Base-by-base conservation (phyloP, 495 filamentous ascomycete species). In the Aspergillus steynii region DNA sequence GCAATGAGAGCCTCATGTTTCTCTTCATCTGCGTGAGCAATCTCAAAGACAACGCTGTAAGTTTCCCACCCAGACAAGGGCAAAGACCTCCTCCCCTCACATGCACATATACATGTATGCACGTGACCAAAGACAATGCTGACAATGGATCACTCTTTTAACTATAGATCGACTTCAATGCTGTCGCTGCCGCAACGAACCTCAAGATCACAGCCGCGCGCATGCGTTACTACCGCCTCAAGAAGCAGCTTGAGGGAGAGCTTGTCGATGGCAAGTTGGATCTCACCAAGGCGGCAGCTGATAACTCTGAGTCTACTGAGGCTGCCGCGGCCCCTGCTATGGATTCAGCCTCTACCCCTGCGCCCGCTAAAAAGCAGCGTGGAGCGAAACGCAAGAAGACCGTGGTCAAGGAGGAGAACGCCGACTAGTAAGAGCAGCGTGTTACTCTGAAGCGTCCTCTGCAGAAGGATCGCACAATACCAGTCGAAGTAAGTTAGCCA, bases 11-110 rank as follows among this genome's bases (percentile, higher is more conserved):
- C 53, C 55, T 74, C 29, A 65, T 66, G 59, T 77, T 80, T 56
- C 69, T 80, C 8, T 80, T 74, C 57, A 63, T 70, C 32, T 77
- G 74, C 47, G 55, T 78, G 28, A 62, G 71, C 47, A 71, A 71
- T 42, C 67, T 71, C n/a, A 72, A 74, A 29, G 50, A 61, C 48
- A 71, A 61, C 37, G 61, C 63, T 5, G 76, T 77, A 71, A 47
- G 73, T 59, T 58, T 25, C 26, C 28, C 34, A 29, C 42, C 32
- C 27, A 26, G 46, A 25, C 51, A 53, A 12, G 37, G 12, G 12
- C 7, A 55, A 25, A 27, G 31, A 20, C 47, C 52, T 27, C 29
- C 34, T 27, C 37, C 2, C 54, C 1, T 28, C 31, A 45, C 34
- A 2, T 25, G 31, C 29, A n/a, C 27, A 3, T 48, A 45, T 25